Percentiles rank a stretch among this genome's conserved stretches.
phyloP scores from a whole-genome alignment of 1,284 basidiomycete species.

The Cryptococcus hybrid region DNA sequence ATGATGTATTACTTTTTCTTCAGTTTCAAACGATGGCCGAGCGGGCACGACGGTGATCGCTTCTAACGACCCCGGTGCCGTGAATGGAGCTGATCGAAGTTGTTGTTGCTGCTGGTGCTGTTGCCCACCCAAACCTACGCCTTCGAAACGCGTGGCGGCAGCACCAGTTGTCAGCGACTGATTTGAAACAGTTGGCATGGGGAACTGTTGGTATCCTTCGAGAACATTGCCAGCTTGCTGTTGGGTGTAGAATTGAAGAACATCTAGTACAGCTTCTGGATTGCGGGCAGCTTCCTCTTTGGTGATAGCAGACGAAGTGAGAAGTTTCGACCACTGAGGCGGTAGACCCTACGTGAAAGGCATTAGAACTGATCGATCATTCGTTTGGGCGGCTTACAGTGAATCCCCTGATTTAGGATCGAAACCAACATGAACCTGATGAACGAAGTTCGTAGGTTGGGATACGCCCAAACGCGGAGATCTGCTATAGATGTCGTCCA shows the following conservation, averaged over 20 bases:
- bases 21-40: no score
- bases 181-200: conserved; percentile 19
- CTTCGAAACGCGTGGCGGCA: conserved; percentile 68
- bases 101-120: neutral
- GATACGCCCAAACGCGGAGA: conserved; percentile 91
- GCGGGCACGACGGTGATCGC: no score
- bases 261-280: conserved; percentile 95
- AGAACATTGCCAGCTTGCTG: conserved; percentile 63
- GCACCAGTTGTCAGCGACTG: conserved; percentile 55
- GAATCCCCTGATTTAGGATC: conserved; percentile 92
- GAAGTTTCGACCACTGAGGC: conserved; percentile 92
- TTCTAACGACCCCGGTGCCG: no score
- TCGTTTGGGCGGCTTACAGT: conserved; percentile 59
- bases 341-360: conserved; percentile 70
- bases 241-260: conserved; percentile 97
- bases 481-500: conserved; percentile 89
- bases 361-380: neutral
- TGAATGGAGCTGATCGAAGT: no score
- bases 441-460: conserved; percentile 94
- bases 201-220: conserved; percentile 19
- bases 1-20: no score
- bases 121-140: conserved; percentile 74
- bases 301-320: conserved; percentile 95
- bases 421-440: conserved; percentile 97
- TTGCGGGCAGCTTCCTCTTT: conserved; percentile 96